phyloP scores from a whole-genome alignment of 257 asterid genomes.

The Nicotiana undulata region DNA sequence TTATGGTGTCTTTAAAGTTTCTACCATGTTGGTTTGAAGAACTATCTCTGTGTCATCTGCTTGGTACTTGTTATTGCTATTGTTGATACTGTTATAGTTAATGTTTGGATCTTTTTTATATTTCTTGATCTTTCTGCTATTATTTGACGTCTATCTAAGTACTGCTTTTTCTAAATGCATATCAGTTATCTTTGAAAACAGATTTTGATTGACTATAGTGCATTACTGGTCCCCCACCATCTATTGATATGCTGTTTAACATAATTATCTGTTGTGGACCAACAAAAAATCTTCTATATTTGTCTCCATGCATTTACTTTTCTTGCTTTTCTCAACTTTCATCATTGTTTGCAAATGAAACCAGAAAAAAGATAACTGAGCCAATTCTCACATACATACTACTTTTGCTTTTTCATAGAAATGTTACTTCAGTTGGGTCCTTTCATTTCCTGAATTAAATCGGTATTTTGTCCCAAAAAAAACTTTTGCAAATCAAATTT shows the following conservation, averaged over 20 bases:
- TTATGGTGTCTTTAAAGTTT: neutral
- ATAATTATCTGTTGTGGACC: neutral
- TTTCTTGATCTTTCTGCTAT: neutral
- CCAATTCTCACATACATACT: constrained; percentile 16
- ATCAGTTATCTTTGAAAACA: neutral
- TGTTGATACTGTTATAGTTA: neutral
- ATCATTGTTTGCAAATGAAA: constrained; percentile 30
- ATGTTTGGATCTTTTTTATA: neutral
- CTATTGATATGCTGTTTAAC: neutral
- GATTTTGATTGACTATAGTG: neutral
- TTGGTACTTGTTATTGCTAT: neutral
- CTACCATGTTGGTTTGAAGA: neutral
- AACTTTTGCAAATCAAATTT: no score
- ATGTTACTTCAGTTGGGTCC: constrained; percentile 32
- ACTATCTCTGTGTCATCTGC: neutral
- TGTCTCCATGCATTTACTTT: constrained; percentile 1
- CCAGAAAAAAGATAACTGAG: constrained; percentile 19
- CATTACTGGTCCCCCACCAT: neutral
- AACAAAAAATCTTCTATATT: no score
- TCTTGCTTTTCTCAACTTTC: constrained; percentile 23
- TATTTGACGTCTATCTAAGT: neutral
- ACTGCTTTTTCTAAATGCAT: neutral
- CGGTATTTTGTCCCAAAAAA: no score
- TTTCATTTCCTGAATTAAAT: no score
- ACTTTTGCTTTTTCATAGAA: constrained; percentile 24